A percentile compares a stretch with the other conserved stretches of the same genome.
phyloP scores from a whole-genome alignment of 352 stramenopile genomes.

The Phytophthora idaei region DNA sequence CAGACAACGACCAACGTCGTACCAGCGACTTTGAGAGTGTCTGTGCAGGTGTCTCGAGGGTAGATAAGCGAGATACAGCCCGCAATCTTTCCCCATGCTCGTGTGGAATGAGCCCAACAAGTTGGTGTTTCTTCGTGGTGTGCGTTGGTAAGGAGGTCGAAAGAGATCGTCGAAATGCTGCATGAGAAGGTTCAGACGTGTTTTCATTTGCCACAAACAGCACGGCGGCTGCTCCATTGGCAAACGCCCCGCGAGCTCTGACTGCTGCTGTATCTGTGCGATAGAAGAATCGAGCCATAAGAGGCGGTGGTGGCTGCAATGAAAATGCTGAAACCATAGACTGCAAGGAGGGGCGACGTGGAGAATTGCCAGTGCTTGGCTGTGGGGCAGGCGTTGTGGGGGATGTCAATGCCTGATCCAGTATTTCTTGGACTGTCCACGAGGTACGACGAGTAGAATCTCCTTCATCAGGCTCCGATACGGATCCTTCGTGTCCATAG shows the following conservation, averaged over 20 bases:
- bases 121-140: constrained; percentile 16
- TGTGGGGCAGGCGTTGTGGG: constrained; percentile 9
- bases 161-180: constrained; percentile 30
- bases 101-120: constrained; percentile 33
- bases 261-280: constrained; percentile 46
- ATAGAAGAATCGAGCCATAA: constrained; percentile 56
- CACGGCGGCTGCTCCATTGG: constrained; percentile 54
- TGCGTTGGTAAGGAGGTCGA: constrained; percentile 5
- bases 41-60: constrained; percentile 6
- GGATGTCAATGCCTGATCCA: constrained; percentile 17
- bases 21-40: not conserved
- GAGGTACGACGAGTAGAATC: constrained; percentile 32
- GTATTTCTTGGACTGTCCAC: constrained; percentile 34
- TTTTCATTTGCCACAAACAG: constrained; percentile 49
- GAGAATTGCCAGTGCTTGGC: not conserved
- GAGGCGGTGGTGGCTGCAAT: constrained; percentile 33
- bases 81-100: constrained; percentile 34
- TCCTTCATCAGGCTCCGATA: constrained; percentile 25
- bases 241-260: constrained; percentile 47
- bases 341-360: constrained; percentile 26
- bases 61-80: constrained; percentile 24
- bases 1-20: constrained; percentile 22
- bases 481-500: constrained; percentile 18
- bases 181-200: constrained; percentile 30
- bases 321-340: constrained; percentile 14